phyloP scores from a whole-genome alignment of 1,284 basidiomycete species.

The Pseudomicrostroma phylloplanum region DNA sequence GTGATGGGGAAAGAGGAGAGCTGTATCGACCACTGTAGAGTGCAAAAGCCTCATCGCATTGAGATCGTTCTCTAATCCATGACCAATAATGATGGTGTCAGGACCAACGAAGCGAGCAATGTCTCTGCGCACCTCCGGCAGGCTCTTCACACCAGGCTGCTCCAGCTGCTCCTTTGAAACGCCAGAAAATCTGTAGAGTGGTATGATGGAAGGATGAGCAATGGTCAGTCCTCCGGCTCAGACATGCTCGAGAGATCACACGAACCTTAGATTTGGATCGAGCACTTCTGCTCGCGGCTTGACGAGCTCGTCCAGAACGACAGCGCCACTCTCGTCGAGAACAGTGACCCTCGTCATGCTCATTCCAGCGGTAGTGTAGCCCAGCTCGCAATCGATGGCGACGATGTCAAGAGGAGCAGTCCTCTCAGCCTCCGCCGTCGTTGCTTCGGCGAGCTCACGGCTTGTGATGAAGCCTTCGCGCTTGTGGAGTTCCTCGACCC shows the following conservation, averaged over 20 bases:
- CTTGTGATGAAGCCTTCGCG: conserved; percentile 36
- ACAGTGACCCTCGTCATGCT: conserved; percentile 41
- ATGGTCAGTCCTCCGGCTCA: no score
- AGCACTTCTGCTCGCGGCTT: conserved; percentile 28
- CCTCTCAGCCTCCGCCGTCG: not conserved
- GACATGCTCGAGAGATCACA: not conserved
- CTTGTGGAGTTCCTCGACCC: conserved; percentile 26
- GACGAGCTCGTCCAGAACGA: conserved; percentile 38
- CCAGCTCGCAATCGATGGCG: conserved; percentile 45
- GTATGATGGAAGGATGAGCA: no score
- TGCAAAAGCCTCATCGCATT: conserved; percentile 40
- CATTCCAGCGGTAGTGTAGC: conserved; percentile 44
- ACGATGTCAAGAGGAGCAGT: conserved; percentile 29
- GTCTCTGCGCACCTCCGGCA: conserved; percentile 25
- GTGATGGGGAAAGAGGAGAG: conserved; percentile 40
- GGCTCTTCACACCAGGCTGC: conserved; percentile 22
- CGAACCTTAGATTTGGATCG: conserved; percentile 36
- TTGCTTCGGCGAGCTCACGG: conserved; percentile 17
- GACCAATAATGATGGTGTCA: conserved; percentile 41
- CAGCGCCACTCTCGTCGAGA: conserved; percentile 36
- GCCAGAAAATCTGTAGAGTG: conserved; percentile 29
- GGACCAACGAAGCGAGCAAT: conserved; percentile 34
- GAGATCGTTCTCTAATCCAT: conserved; percentile 46
- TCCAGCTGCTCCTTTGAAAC: conserved; percentile 34
- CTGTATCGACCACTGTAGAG: conserved; percentile 35